Evolutionary conservation across 106 monocot species (phyloP).

Genomic region (Agapanthus africanus): DNA sequence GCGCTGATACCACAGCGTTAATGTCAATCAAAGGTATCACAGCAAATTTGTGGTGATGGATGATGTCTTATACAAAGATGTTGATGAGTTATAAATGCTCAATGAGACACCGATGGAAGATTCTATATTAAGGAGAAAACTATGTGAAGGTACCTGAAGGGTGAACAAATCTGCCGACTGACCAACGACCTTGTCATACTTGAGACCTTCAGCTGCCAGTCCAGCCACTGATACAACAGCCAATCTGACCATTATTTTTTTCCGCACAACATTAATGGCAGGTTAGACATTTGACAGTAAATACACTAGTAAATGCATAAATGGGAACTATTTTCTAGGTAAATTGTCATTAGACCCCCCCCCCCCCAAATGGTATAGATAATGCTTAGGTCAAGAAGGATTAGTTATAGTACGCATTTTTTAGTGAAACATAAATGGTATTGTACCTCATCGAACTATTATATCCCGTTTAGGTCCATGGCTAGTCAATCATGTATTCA

Average conservation of each 20-base stretch:
- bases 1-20: too few relatives aligned
- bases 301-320: too few relatives aligned
- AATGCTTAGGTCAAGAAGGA: neutral
- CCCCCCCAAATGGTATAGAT: too few relatives aligned
- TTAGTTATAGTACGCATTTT: neutral
- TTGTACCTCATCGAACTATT: too few relatives aligned
- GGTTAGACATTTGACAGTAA: neutral
- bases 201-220: constrained; percentile 88
- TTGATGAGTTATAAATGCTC: too few relatives aligned
- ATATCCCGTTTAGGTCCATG: too few relatives aligned
- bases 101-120: too few relatives aligned
- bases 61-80: too few relatives aligned
- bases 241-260: constrained; percentile 36
- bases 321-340: neutral
- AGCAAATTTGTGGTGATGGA: too few relatives aligned
- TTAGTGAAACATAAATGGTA: too few relatives aligned
- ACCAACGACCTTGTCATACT: constrained; percentile 85
- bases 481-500: neutral
- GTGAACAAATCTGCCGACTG: constrained; percentile 94
- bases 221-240: constrained; percentile 96
- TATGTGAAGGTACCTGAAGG: constrained; percentile 50
- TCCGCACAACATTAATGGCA: neutral
- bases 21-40: too few relatives aligned
- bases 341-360: neutral
- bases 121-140: too few relatives aligned